Evolutionary conservation across 805 yeast species (phyloP), one percentile per base, ranked within the genome.

Genomic region (Candida jianshihensis): DNA sequence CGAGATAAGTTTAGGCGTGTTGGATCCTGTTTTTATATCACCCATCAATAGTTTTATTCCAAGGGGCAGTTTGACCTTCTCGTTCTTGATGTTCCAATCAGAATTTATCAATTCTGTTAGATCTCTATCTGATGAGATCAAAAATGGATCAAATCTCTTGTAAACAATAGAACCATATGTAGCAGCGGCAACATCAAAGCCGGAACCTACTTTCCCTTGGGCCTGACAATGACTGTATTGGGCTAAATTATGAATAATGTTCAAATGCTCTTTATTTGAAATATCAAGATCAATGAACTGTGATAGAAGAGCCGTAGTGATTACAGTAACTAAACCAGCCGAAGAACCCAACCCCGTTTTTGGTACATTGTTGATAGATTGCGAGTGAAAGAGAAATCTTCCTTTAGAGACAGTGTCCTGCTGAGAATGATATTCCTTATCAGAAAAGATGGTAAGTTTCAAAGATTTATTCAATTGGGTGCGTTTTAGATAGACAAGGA

Each of bases 261-360:
- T 45, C 19, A 64, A 44, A 21, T 56, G 53, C 5, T 33, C 15
- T 0, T 31, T 24, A 7, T 56, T 42, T 0, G 40, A 28, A 3
- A 64, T 42, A 37, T 68, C 61, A 11, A 70, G 53, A 5, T 58
- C 37, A 4, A 29, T 29, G 45, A 71, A 75, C 33, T 65, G 61
- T 5, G 81, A 64, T 7, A 79, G 54, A 31, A 92, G 52, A 0
- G 89, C 82, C 0, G 95, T 71, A 0, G 85, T 75, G 3, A 89
- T 66, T 2, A 83, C 89, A 1, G 94, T 73, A 3, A 86, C 95
- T 39, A 92, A 67, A 0, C 96, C 96, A 0, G 98, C 98, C 22
- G 96, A 87, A 11, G 96, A 87, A 1, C 98, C 98, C 33, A 92
- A 66, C 0, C 98, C 98, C 0, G 98, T 92, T 55, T 92, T 92